Evolutionary conservation across 169 alveolate species (phyloP).

Genomic region (Plasmodium berghei): DNA sequence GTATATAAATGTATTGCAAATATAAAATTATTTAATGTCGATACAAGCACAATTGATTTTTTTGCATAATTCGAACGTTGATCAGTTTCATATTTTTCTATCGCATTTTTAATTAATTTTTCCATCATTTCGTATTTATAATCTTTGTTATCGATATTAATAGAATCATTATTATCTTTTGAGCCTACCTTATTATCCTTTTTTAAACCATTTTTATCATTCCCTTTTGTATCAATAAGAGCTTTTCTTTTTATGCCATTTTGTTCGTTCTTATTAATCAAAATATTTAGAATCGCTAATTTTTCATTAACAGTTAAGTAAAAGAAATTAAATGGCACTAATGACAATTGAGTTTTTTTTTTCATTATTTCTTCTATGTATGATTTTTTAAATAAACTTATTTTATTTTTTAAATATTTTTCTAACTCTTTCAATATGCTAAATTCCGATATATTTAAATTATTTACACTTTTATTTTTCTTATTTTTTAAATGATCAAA

Average conservation of each 20-base stretch:
- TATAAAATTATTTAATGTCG: conserved; percentile 53
- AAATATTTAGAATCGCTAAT: conserved; percentile 22
- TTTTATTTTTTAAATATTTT: conserved; percentile 48
- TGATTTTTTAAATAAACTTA: conserved; percentile 36
- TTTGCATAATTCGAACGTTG: conserved; percentile 56
- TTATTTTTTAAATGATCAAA: conserved; percentile 59
- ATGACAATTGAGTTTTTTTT: conserved; percentile 31
- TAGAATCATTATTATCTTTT: not conserved
- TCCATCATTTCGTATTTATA: conserved; percentile 16
- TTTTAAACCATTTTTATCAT: not conserved
- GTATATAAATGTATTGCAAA: conserved; percentile 68
- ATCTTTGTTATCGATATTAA: not conserved
- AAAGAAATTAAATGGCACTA: conserved; percentile 51
- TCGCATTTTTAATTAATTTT: conserved; percentile 9
- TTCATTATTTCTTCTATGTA: conserved; percentile 39
- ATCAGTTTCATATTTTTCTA: conserved; percentile 25
- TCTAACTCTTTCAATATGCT: conserved; percentile 38
- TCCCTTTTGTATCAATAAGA: too few species aligned
- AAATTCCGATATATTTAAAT: conserved; percentile 22
- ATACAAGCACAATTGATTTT: conserved; percentile 40
- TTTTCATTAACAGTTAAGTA: conserved; percentile 45
- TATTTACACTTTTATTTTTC: conserved; percentile 3
- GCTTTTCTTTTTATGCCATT: too few species aligned
- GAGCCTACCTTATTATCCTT: conserved; percentile 12
- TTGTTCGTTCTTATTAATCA: too few species aligned